Base-by-base conservation (phyloP, 2,329 filamentous ascomycete genomes). In the Paecilomyces dactylethromorphus region DNA sequence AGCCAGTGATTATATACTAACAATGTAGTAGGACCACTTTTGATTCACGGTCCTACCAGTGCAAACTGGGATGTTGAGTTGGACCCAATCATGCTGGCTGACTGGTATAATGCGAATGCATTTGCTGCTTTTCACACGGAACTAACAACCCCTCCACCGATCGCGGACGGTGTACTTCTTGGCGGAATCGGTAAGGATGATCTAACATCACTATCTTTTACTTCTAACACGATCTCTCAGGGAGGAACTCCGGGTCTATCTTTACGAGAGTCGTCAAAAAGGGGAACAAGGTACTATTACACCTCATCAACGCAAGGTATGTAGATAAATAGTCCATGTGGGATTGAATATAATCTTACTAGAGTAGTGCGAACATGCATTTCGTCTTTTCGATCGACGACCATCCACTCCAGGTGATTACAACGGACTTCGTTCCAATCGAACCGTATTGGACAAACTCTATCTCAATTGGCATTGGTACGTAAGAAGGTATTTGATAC, bases 281-380 rank as follows among this genome's bases (percentile, higher is more conserved):
- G 2, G 35, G 35, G 11, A 56, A 56, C 21, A 39, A 33, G 13
- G 22, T 56, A 6, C 26, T 56, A 15, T 45, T 56, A 18, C 31
- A 33, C 21, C 54, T 56, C 18, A 49, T 56, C n/a, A 56, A 56
- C 22, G 69, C 32, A 73, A 74, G 62, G 70, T 68, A 29, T 68
- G 74, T 31, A 29, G 7, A 6, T 5, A 63, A 69, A 3, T 53
- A 75, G 13, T 66, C 71, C 3, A 71, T 75, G 60, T 74, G 74
- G 61, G 66, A 67, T 1, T 81, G 82, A 2, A 73, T 78, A 26
- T 80, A 84, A 62, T 80, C 73, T 11, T 74, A 81, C 13, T 79
- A 83, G 66, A 78, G 79, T 31, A 56, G 54, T 33, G 29, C 54
- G 22, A 22, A 52, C 15, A 24, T 52, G 50, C 50, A 52, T 52